Evolutionary conservation across 106 monocot species (phyloP), one percentile per base, ranked within the genome.

Genomic region (Apostasia shenzhenica): DNA sequence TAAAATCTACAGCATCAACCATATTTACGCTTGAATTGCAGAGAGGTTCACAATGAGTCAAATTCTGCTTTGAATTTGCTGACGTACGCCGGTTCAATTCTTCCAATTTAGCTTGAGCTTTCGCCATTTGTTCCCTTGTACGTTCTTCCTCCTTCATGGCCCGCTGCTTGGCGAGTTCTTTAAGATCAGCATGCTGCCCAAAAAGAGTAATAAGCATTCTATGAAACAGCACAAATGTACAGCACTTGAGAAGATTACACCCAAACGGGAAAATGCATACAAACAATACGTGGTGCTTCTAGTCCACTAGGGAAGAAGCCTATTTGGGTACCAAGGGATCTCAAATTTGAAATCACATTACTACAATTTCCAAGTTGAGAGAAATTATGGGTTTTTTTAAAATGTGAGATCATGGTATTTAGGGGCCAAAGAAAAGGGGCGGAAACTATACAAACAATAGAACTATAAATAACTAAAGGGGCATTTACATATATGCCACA

Each of bases 21-120:
- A 79, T 42, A 59, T 67, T 50, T 43, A 46, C 54, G 54, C 7
- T 10, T 49, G 52, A 72, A 66, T 42, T 61, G 59, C 7, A 66
- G 41, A 46, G 57, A 77, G 53, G 41, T 66, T 59, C 43, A 73
- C 37, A 50, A 54, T 39, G 56, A 63, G 41, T 53, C 3, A 39
- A 14, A 9, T 76, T 68, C 54, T 76, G 54, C 41, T 60, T 86
- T 14, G 66, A 63, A 62, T 14, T 83, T 70, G 59, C 71, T 59
- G 72, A 64, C 44, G 82, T 75, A 41, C 92, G 76, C 37, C 77
- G 75, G 70, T 99, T 90, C 67, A 92, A 66, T 72, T 87, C 97
- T 78, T 92, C 90, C 59, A 99, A 76, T 76, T 99, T 99, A 43
- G 87, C 92, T n/a, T 87, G 87, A 79, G 92, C 92, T 71, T 90